Evolutionary conservation across 2,329 filamentous ascomycete genomes (phyloP).

Genomic region (Arthrobotrys sinensis): DNA sequence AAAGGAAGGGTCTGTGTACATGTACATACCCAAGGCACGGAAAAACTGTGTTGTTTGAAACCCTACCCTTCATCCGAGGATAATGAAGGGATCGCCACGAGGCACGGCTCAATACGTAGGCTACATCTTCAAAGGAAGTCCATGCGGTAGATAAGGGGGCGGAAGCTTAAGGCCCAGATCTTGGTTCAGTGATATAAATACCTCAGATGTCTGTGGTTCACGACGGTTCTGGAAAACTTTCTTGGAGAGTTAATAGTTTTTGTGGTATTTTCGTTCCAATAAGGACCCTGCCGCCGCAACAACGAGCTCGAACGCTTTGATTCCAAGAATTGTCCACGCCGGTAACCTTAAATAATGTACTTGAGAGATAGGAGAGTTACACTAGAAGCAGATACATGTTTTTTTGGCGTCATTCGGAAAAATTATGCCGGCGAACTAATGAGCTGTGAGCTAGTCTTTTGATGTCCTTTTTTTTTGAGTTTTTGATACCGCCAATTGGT

Average conservation of each 20-base stretch:
- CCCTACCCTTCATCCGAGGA: slow-evolving; percentile 31
- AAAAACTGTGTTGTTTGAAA: slow-evolving; percentile 49
- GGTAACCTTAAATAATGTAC: not conserved
- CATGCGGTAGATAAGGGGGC: not conserved
- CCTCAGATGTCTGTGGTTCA: slow-evolving; percentile 17
- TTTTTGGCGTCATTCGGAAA: slow-evolving; percentile 46
- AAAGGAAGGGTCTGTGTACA: slow-evolving; percentile 9
- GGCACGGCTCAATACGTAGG: slow-evolving; percentile 9
- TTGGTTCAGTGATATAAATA: slow-evolving; percentile 19
- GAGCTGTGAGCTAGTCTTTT: not conserved
- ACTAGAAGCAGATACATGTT: not conserved
- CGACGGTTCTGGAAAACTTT: slow-evolving; percentile 12
- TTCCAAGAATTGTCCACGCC: slow-evolving; percentile 32
- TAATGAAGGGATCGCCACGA: slow-evolving; percentile 25
- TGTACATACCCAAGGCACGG: slow-evolving; percentile 16
- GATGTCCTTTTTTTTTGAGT: not conserved
- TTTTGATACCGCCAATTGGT: slow-evolving; percentile 11
- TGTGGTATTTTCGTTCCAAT: slow-evolving; percentile 11
- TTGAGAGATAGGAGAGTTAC: slow-evolving; percentile 5
- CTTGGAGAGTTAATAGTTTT: not conserved
- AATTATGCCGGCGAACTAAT: slow-evolving; percentile 39
- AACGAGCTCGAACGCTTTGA: slow-evolving; percentile 23
- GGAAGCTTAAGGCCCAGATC: not conserved
- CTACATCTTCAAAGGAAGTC: not conserved
- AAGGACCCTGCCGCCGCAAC: not conserved